Percentiles rank a stretch among this genome's conserved stretches.
Evolutionary conservation across 2,329 filamentous ascomycete species (phyloP).

Genomic region (Akanthomyces uredinophilus): DNA sequence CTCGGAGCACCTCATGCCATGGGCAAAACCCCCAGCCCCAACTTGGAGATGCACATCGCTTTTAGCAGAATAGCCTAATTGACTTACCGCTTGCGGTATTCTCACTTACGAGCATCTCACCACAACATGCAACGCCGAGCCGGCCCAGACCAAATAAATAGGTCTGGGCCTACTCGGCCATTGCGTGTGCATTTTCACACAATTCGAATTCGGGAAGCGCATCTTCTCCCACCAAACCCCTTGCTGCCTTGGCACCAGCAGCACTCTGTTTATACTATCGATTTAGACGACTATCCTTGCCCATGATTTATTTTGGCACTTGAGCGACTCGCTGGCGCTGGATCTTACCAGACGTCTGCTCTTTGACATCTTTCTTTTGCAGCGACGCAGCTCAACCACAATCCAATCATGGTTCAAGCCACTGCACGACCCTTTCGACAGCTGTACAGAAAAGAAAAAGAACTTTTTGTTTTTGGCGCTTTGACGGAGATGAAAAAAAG

Average conservation of each 20-base stretch:
- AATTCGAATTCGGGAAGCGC: background rate
- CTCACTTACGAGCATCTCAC: slow-evolving; percentile 8
- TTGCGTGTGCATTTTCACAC: background rate
- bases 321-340: slow-evolving; percentile 1
- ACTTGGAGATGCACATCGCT: background rate
- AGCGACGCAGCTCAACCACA: background rate
- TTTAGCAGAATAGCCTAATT: slow-evolving; percentile 16
- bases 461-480: slow-evolving; percentile 4
- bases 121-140: background rate
- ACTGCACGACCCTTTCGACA: background rate
- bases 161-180: background rate
- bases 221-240: background rate
- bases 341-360: background rate
- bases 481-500: slow-evolving; percentile 13
- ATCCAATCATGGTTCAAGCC: background rate
- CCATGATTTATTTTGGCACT: background rate
- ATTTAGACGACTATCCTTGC: slow-evolving; percentile 6
- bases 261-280: background rate
- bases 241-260: slow-evolving; percentile 1
- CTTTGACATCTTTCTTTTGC: background rate
- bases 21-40: background rate
- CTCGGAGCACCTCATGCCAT: background rate
- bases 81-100: slow-evolving; percentile 11
- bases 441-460: slow-evolving; percentile 8
- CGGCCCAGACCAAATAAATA: background rate